phyloP scores from a whole-genome alignment of 2,329 filamentous ascomycete species.

The Hypoxylon sp. region DNA sequence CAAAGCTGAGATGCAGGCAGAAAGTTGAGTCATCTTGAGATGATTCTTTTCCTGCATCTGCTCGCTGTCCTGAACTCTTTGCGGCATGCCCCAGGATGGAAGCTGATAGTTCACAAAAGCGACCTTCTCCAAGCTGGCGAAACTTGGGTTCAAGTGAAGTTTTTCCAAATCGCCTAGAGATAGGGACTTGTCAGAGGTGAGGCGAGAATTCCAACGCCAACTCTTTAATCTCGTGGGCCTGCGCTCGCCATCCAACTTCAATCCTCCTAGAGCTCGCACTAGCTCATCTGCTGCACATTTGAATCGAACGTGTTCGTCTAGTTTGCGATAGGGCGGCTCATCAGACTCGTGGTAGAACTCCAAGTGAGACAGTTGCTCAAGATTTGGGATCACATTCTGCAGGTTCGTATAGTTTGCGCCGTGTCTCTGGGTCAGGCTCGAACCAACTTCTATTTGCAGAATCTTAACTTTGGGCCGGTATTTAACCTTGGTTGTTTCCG shows the following conservation, averaged over 20 bases:
- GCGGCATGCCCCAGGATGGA: constrained; percentile 56
- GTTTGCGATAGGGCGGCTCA: constrained; percentile 72
- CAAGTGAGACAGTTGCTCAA: constrained; percentile 76
- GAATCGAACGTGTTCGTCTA: constrained; percentile 73
- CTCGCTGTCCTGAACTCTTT: constrained; percentile 38
- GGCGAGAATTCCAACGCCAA: constrained; percentile 73
- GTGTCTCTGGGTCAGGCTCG: constrained; percentile 48
- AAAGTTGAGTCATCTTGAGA: constrained; percentile 54
- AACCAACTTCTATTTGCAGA: constrained; percentile 75
- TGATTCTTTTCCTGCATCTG: constrained; percentile 52
- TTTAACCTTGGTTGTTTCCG: constrained; percentile 65
- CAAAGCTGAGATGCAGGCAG: constrained; percentile 66
- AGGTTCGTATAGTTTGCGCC: constrained; percentile 61
- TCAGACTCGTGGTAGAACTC: constrained; percentile 80
- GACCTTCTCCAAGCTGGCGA: constrained; percentile 67
- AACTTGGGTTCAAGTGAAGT: constrained; percentile 69
- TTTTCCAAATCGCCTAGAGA: constrained; percentile 63
- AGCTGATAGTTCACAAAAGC: constrained; percentile 75
- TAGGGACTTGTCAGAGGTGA: constrained; percentile 60
- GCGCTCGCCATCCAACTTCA: constrained; percentile 56
- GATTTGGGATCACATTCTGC: constrained; percentile 68
- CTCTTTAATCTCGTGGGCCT: constrained; percentile 59
- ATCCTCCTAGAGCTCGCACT: constrained; percentile 71
- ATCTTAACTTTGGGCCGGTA: constrained; percentile 79
- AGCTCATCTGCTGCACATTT: constrained; percentile 70